Conservation (phyloP, 2,329 filamentous ascomycete genomes). For the Paraphaeosphaeria sporulosa region DNA sequence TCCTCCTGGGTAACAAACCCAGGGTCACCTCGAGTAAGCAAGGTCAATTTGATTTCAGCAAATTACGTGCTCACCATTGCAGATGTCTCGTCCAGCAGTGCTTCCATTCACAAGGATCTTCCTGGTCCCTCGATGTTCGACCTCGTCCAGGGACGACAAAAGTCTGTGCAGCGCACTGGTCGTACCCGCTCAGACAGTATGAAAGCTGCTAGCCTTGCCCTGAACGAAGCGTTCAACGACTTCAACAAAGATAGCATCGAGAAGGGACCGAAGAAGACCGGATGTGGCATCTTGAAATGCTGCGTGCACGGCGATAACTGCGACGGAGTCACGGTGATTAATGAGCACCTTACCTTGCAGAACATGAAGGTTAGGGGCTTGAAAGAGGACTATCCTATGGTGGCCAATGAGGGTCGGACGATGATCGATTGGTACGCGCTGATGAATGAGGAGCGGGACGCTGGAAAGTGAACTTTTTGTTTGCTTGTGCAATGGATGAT, state of each 20-base stretch:
- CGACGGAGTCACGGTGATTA: slow-evolving; percentile 23
- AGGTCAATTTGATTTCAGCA: background rate
- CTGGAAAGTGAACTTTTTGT: slow-evolving; percentile 1
- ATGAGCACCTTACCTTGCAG: slow-evolving; percentile 23
- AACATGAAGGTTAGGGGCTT: slow-evolving; percentile 19
- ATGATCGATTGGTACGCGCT: slow-evolving; percentile 38
- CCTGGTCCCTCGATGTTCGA: background rate
- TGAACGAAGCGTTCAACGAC: slow-evolving; percentile 29
- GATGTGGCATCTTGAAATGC: slow-evolving; percentile 16
- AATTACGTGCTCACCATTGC: background rate
- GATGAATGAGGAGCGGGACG: slow-evolving; percentile 25
- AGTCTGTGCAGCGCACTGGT: slow-evolving; percentile 7
- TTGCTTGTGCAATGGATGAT: background rate
- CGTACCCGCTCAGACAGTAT: slow-evolving; percentile 25
- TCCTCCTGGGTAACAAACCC: background rate
- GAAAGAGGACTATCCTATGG: slow-evolving; percentile 25
- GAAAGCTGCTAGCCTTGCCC: slow-evolving; percentile 11
- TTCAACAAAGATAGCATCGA: background rate
- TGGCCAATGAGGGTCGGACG: slow-evolving; percentile 19
- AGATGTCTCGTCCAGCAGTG: background rate
- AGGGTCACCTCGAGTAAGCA: background rate
- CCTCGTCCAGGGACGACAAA: slow-evolving; percentile 2
- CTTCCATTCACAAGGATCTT: slow-evolving; percentile 2
- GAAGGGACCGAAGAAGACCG: background rate
- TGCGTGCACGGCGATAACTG: slow-evolving; percentile 29